A percentile compares a stretch with the other conserved stretches of the same genome.
phyloP scores from a whole-genome alignment of 1,139 yeast species.

The Hyphopichia buzzinii region DNA sequence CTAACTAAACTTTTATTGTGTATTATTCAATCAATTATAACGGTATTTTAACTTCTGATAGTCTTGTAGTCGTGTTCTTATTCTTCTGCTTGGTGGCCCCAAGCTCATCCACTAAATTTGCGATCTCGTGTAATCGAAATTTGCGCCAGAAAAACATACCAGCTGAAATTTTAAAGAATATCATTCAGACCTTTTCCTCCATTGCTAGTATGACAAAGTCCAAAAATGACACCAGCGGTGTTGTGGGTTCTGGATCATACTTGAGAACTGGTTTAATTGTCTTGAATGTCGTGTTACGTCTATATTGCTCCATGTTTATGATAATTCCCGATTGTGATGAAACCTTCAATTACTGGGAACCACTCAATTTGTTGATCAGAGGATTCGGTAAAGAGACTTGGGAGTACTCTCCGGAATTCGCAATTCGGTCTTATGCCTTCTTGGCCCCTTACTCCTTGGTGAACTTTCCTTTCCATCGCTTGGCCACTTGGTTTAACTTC shows the following conservation, averaged over 20 bases:
- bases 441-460: slow-evolving; percentile 51
- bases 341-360: slow-evolving; percentile 90
- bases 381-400: slow-evolving; percentile 93
- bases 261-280: slow-evolving; percentile 17
- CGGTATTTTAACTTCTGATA: too few relatives aligned
- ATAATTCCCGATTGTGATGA: slow-evolving; percentile 87
- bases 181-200: too few relatives aligned
- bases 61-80: too few relatives aligned
- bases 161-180: too few relatives aligned
- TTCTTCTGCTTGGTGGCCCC: too few relatives aligned
- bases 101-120: too few relatives aligned
- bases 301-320: slow-evolving; percentile 51
- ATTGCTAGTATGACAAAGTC: too few relatives aligned
- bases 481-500: slow-evolving; percentile 9
- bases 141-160: too few relatives aligned
- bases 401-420: slow-evolving; percentile 92
- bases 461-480: slow-evolving; percentile 33
- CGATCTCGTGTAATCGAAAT: too few relatives aligned
- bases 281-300: slow-evolving; percentile 35
- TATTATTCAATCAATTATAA: too few relatives aligned
- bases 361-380: slow-evolving; percentile 72
- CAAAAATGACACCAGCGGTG: too few relatives aligned
- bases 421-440: slow-evolving; percentile 85
- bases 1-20: slow-evolving; percentile 3
- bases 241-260: too few relatives aligned